Evolutionary conservation across 306 rosid species (phyloP).

Genomic region (Cucurbita maxima): DNA sequence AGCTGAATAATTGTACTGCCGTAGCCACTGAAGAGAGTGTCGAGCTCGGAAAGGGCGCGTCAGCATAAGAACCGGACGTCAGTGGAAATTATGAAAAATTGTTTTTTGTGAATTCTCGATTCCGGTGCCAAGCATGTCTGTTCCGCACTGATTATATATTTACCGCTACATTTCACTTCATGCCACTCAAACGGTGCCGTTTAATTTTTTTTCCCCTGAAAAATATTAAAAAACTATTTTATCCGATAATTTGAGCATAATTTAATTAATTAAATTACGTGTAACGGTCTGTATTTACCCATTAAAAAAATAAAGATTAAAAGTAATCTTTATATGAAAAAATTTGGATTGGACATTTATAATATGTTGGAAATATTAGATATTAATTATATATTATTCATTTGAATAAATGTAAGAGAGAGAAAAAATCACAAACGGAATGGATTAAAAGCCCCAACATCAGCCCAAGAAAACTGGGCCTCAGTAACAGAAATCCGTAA

Average conservation of each 20-base stretch:
- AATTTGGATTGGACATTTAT: no score
- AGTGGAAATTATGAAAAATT: neutral
- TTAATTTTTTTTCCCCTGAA: neutral
- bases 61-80: conserved; percentile 33
- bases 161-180: neutral
- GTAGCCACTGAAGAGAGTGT: neutral
- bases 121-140: conserved; percentile 10
- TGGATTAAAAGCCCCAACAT: neutral
- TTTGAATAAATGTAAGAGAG: no score
- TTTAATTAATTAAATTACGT: no score
- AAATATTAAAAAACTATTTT: neutral
- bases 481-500: neutral
- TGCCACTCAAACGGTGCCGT: neutral
- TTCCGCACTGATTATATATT: neutral
- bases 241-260: no score
- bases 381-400: no score
- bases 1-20: neutral
- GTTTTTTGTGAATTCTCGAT: neutral
- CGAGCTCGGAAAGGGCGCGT: conserved; percentile 14
- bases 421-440: neutral
- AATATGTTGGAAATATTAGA: no score
- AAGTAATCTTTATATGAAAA: no score
- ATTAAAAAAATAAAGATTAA: no score
- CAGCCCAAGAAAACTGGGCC: neutral
- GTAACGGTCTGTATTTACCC: no score